Evolutionary conservation across 352 stramenopile species (phyloP), one percentile per base, ranked within the genome.

Genomic region (Pythium rishiriense): DNA sequence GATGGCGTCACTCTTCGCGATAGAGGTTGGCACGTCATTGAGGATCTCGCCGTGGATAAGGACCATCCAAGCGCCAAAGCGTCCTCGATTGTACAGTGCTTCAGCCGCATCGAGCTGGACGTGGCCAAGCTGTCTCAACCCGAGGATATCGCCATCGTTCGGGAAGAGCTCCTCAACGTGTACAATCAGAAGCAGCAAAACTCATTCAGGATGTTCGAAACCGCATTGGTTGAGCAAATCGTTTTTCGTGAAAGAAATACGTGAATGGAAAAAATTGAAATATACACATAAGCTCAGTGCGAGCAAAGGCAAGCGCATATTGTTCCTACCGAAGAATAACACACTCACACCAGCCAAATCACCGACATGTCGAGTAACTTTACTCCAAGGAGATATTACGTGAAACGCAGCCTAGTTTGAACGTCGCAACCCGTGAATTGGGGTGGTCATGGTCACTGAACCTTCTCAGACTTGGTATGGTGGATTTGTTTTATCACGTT

Each of bases 31-130:
- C 46, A 52, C 19, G 46, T 52, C 12, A 37, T 52, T 15, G 9
- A 52, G 14, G 46, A 52, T 4, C 46, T 52, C 46, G 25, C n/a
- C 19, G 46, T 10, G 1, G 12, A n/a, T 17, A 35, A 4, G 33
- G 33, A 39, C 2, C 4, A 5, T 37, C 24, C 4, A 10, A 11
- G 22, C 2, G 46, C 11, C 3, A 4, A 17, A 2, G 24, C 24
- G 11, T 50, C 22, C 0, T 24, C 46, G 26, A 52, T 52, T 25
- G 46, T 52, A 4, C 46, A 52, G 46, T 52, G 46, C 26, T 52
- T 17, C 25, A 52, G 25, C 28, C 26, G 28, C 3, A 19, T 52
- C 21, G 11, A 33, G 12, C 26, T 52, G 12, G 46, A 33, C 26
- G 35, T 25, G 6, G 4, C 46, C 10, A 33, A 22, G 6, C 12